These are phyloP conservation scores for Penicillium salamii DNA, from an alignment of 495 filamentous ascomycete species.

Conservation along the genomic window DNA sequence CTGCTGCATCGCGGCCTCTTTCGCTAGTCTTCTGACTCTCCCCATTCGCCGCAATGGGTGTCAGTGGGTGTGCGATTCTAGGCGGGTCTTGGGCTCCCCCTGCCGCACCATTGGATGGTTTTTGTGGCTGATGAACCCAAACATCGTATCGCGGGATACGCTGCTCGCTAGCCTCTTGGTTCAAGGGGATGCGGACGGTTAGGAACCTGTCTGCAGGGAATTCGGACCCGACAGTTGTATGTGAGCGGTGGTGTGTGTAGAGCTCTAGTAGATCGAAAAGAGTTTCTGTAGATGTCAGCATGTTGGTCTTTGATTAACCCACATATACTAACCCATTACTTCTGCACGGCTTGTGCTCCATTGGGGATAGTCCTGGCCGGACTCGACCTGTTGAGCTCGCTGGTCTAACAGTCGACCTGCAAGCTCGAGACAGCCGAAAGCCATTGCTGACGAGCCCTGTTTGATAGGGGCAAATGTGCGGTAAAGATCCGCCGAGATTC, in stretches of 20 bases:
- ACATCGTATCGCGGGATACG: slow-evolving; percentile 52
- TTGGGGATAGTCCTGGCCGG: slow-evolving; percentile 43
- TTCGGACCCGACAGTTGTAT: slow-evolving; percentile 67
- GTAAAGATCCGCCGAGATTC: slow-evolving; percentile 83
- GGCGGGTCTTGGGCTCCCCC: neutral
- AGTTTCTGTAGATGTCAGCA: slow-evolving; percentile 53
- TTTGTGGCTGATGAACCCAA: slow-evolving; percentile 20
- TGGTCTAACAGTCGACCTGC: slow-evolving; percentile 62
- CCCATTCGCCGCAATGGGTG: slow-evolving; percentile 39
- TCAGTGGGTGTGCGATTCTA: slow-evolving; percentile 28
- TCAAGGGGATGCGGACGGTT: slow-evolving; percentile 78
- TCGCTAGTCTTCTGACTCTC: slow-evolving; percentile 48
- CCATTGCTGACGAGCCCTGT: slow-evolving; percentile 74
- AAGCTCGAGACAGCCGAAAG: slow-evolving; percentile 77
- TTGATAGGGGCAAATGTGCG: slow-evolving; percentile 91
- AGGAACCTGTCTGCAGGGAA: slow-evolving; percentile 75
- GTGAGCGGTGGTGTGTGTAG: slow-evolving; percentile 73
- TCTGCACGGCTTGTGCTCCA: slow-evolving; percentile 64
- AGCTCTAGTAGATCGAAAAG: slow-evolving; percentile 84
- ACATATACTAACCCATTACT: slow-evolving; percentile 56
- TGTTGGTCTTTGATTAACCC: neutral
- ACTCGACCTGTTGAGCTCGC: slow-evolving; percentile 45
- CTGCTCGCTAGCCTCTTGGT: slow-evolving; percentile 64
- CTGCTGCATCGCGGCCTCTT: slow-evolving; percentile 66
- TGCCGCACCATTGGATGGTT: slow-evolving; percentile 5